phyloP scores from a whole-genome alignment of 192 early-diverging fungal genomes.

The Dissophora ornata region DNA sequence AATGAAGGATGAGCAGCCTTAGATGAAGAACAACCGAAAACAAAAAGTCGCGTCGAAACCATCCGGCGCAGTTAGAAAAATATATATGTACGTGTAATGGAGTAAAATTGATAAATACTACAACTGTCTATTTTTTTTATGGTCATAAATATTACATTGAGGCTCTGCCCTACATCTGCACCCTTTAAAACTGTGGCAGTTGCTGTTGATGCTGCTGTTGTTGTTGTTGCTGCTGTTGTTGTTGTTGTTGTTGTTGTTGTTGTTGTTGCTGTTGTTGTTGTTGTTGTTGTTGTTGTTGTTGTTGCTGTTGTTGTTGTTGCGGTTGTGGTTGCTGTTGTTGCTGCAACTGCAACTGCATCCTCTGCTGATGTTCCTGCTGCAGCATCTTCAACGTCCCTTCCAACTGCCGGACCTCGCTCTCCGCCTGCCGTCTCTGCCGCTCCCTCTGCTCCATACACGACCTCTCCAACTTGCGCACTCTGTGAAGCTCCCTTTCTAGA shows the following conservation, averaged over 20 bases:
- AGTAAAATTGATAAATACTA: too few relatives aligned
- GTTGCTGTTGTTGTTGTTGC: background rate
- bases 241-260: too few relatives aligned
- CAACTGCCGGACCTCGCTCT: constrained; percentile 23
- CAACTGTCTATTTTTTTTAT: too few relatives aligned
- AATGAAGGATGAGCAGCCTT: too few relatives aligned
- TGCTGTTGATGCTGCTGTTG: too few relatives aligned
- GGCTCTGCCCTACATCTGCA: background rate
- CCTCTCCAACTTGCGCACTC: constrained; percentile 12
- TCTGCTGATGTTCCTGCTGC: constrained; percentile 1
- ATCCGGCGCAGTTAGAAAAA: too few relatives aligned
- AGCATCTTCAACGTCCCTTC: constrained; percentile 17
- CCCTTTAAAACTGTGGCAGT: background rate
- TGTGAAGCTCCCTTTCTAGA: constrained; percentile 11
- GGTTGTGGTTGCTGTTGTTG: background rate
- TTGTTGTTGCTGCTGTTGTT: too few relatives aligned
- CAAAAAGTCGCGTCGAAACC: too few relatives aligned
- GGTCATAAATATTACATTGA: background rate
- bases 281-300: too few relatives aligned
- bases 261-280: too few relatives aligned
- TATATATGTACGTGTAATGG: too few relatives aligned
- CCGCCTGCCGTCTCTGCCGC: constrained; percentile 16
- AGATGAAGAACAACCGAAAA: too few relatives aligned
- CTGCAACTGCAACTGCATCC: background rate
- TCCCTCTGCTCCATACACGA: constrained; percentile 15